Evolutionary conservation across 495 filamentous ascomycete genomes (phyloP), one percentile per base, ranked within the genome.

Genomic region (Podospora didyma): DNA sequence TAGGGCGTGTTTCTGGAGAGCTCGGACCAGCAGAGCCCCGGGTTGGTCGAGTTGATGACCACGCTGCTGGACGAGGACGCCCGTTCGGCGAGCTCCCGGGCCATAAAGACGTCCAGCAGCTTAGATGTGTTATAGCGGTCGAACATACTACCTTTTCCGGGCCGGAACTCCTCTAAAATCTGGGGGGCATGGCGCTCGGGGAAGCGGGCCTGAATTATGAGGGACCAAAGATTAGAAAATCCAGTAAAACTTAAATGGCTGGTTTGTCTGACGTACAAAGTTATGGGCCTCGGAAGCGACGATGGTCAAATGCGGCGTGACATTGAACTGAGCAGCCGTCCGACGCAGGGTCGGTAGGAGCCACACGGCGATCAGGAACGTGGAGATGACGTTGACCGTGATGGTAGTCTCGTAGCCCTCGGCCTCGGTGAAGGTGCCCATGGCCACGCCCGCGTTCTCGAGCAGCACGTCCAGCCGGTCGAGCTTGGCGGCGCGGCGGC

Each of bases 381-480:
- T 81, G 31, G 65, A 71, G 58, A 82, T 66, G 17, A 79, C 73
- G 54, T 86, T 86, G 35, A 82, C 76, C 0, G 79, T 78, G 37
- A 85, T 70, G 11, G 64, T 71, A 5, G 57, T 56, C 62, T 82
- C 79, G 26, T 73, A 68, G 7, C 69, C 74, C 49, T 78, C 41
- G 1, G 50, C 51, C 20, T 50, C 60, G 0, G 54, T 49, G 17
- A 60, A 77, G 0, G 47, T 49, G 1, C 31, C 11, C 5, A 54
- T 56, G 7, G 20, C 37, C 16, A 78, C 16, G 2, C 71, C 78
- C 0, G 76, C 75, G 54, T 81, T 82, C 39, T 76, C 63, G 7
- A 80, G 56, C 2, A 74, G 55, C n/a, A 73, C 68, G 54, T 81
- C 74, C 1, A 82, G 26, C 0, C 71, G 62, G 1, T 61, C 34